Evolutionary conservation across 2,329 filamentous ascomycete genomes (phyloP).

Genomic region (Exophiala sp.): DNA sequence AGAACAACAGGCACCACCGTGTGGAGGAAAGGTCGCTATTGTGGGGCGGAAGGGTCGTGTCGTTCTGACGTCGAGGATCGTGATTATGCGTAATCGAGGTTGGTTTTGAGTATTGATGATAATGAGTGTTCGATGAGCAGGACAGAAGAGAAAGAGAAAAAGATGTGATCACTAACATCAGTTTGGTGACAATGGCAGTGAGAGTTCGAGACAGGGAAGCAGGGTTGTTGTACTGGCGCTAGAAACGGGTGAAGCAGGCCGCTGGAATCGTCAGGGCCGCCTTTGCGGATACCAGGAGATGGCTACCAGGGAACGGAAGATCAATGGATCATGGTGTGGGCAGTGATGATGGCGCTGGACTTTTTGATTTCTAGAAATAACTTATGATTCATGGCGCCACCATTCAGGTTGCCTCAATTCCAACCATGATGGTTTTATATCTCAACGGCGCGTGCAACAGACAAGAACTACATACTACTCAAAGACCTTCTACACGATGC

Average conservation of each 20-base stretch:
- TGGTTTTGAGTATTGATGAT: neutral
- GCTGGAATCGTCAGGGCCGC: neutral
- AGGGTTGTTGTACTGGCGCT: slow-evolving; percentile 18
- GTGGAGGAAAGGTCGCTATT: slow-evolving; percentile 1
- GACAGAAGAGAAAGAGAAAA: slow-evolving; percentile 2
- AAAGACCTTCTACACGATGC: neutral
- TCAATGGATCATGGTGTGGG: neutral
- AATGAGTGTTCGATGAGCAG: neutral
- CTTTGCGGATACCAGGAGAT: slow-evolving; percentile 1
- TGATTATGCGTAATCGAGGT: neutral
- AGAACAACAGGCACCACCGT: slow-evolving; percentile 11
- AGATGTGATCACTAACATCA: neutral
- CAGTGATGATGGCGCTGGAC: too few species aligned
- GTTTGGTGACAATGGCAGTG: neutral
- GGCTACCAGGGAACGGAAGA: neutral
- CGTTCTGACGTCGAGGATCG: neutral
- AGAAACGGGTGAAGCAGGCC: slow-evolving; percentile 6
- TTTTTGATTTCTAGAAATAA: too few species aligned
- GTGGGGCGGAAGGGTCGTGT: neutral
- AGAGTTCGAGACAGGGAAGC: slow-evolving; percentile 11
- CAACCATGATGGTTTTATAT: too few species aligned
- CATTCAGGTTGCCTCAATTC: too few species aligned
- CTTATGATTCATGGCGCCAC: too few species aligned
- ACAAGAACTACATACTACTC: neutral
- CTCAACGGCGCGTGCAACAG: too few species aligned